Conservation (phyloP, 306 rosid genomes). For the Mucuna pruriens region DNA sequence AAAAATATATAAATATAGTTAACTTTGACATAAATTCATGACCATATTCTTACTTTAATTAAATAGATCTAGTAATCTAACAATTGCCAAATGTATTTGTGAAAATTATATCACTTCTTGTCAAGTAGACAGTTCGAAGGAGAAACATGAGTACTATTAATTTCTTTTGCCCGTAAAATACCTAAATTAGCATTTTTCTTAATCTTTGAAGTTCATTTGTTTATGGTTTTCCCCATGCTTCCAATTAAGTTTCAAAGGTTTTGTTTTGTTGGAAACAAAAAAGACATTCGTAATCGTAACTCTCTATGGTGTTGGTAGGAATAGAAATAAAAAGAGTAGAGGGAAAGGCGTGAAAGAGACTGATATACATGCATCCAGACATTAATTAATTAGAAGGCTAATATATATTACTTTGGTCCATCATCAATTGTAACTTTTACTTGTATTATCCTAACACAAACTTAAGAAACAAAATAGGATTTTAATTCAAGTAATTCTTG, state of each 20-base stretch:
- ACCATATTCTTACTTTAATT: neutral
- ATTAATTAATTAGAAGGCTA: neutral
- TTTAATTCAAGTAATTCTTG: neutral
- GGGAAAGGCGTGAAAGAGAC: neutral
- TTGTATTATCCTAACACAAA: neutral
- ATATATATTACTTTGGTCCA: neutral
- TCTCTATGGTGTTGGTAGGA: neutral
- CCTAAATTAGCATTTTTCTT: neutral
- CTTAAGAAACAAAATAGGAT: neutral
- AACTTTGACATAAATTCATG: neutral
- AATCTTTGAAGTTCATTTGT: neutral
- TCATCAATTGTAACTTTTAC: neutral
- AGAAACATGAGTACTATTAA: neutral
- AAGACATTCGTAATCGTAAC: neutral
- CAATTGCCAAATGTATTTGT: neutral
- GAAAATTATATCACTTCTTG: neutral
- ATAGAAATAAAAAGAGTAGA: neutral
- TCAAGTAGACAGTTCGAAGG: neutral
- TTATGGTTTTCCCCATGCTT: neutral
- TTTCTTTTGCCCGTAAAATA: neutral
- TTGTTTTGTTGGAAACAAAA: neutral
- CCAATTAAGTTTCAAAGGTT: constrained; percentile 7
- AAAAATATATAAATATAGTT: neutral
- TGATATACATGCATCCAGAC: neutral
- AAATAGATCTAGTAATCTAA: neutral